phyloP scores from a whole-genome alignment of 2,329 filamentous ascomycete species.

The Coniosporium tulheliwenetii region DNA sequence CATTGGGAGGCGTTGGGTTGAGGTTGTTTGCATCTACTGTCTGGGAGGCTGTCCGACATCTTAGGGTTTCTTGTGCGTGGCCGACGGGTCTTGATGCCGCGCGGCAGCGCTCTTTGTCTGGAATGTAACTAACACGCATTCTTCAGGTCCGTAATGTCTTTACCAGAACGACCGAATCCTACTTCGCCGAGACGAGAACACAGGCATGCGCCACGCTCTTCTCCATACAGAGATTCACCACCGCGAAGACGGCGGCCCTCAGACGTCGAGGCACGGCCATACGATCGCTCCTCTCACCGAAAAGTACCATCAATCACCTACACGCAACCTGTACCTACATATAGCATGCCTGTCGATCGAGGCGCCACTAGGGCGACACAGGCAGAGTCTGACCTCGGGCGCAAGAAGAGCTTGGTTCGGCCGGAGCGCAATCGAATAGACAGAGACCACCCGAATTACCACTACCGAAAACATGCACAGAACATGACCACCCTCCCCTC shows the following conservation, averaged over 20 bases:
- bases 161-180: slow-evolving; percentile 3
- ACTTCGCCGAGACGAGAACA: slow-evolving; percentile 4
- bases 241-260: slow-evolving; percentile 48
- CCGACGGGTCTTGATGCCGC: too few species aligned
- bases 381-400: slow-evolving; percentile 34
- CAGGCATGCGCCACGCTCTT: slow-evolving; percentile 1
- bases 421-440: slow-evolving; percentile 80
- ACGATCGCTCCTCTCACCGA: slow-evolving; percentile 13
- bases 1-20: too few species aligned
- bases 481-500: slow-evolving; percentile 86
- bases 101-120: neutral
- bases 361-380: slow-evolving; percentile 8
- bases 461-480: slow-evolving; percentile 88
- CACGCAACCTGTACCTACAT: too few species aligned
- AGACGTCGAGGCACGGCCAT: slow-evolving; percentile 52
- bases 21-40: too few species aligned
- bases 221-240: slow-evolving; percentile 21
- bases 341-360: too few species aligned
- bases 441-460: slow-evolving; percentile 80
- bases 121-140: slow-evolving; percentile 2
- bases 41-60: too few species aligned
- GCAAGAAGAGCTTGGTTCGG: slow-evolving; percentile 78
- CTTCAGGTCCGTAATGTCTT: neutral
- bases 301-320: slow-evolving; percentile 1
- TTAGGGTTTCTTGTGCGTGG: too few species aligned